A percentile compares a stretch with the other conserved stretches of the same genome.
Evolutionary conservation across 192 early-diverging fungal genomes (phyloP).

Genomic region (Backusella westeae): DNA sequence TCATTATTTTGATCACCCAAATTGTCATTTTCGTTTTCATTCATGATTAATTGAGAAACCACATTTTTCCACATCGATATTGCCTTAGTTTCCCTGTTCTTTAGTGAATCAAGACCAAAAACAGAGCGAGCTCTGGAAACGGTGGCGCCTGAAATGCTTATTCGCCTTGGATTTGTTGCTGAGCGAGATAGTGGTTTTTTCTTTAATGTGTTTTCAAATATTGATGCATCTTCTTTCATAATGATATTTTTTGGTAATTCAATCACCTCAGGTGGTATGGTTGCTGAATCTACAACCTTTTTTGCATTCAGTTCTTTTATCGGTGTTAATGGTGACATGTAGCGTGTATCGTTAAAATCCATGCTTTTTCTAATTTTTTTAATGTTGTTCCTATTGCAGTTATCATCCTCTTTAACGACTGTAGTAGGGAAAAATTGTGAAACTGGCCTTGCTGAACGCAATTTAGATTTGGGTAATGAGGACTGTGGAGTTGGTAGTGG

Average conservation of each 20-base stretch:
- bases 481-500: background rate
- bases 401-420: background rate
- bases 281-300: background rate
- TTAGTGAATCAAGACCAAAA: background rate
- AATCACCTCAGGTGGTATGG: background rate
- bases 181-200: background rate
- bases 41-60: background rate
- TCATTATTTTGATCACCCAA: background rate
- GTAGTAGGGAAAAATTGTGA: background rate
- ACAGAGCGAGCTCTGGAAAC: constrained; percentile 4
- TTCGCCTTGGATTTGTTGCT: background rate
- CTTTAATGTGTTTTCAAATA: background rate
- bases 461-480: background rate
- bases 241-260: background rate
- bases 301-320: background rate
- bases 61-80: constrained; percentile 3
- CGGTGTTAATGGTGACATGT: background rate
- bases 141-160: background rate
- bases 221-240: background rate
- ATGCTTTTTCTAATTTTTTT: background rate
- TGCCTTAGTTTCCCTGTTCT: constrained; percentile 1
- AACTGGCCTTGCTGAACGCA: background rate
- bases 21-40: background rate
- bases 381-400: background rate
- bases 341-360: constrained; percentile 1